Percentiles rank a stretch among this genome's conserved stretches.
phyloP scores from a whole-genome alignment of 441 rosid genomes.

The Arabidopsis hybrid region DNA sequence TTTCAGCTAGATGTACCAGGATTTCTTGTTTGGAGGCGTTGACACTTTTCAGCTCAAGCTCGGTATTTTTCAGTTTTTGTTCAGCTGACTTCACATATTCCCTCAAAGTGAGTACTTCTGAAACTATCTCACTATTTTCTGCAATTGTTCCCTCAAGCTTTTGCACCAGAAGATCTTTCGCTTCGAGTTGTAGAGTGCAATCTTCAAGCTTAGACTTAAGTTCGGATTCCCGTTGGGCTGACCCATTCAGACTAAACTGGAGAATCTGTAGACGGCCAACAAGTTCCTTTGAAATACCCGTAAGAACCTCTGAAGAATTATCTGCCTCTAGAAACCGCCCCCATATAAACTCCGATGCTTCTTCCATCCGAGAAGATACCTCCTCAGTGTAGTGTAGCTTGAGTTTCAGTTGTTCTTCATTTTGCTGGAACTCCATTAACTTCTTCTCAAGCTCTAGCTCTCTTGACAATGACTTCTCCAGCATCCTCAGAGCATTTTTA shows the following conservation, averaged over 20 bases:
- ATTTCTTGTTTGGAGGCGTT: slow-evolving; percentile 60
- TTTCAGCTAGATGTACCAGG: slow-evolving; percentile 73
- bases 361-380: slow-evolving; percentile 89
- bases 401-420: slow-evolving; percentile 78
- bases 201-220: slow-evolving; percentile 60
- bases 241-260: slow-evolving; percentile 73
- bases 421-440: slow-evolving; percentile 58
- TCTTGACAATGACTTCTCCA: slow-evolving; percentile 81
- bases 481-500: slow-evolving; percentile 66
- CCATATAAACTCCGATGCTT: slow-evolving; percentile 91
- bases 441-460: slow-evolving; percentile 85
- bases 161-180: slow-evolving; percentile 57
- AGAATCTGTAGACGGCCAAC: slow-evolving; percentile 67
- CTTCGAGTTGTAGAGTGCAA: slow-evolving; percentile 52
- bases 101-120: slow-evolving; percentile 61
- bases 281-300: slow-evolving; percentile 86
- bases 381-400: slow-evolving; percentile 82
- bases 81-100: slow-evolving; percentile 64
- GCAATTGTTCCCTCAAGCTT: slow-evolving; percentile 58
- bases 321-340: slow-evolving; percentile 95
- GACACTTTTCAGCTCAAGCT: slow-evolving; percentile 55
- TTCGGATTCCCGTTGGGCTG: slow-evolving; percentile 69
- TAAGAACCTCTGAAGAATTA: slow-evolving; percentile 83
- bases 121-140: slow-evolving; percentile 51
- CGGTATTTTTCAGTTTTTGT: slow-evolving; percentile 62